Conservation (phyloP, 2,329 filamentous ascomycete genomes). For the Apiospora sp. region DNA sequence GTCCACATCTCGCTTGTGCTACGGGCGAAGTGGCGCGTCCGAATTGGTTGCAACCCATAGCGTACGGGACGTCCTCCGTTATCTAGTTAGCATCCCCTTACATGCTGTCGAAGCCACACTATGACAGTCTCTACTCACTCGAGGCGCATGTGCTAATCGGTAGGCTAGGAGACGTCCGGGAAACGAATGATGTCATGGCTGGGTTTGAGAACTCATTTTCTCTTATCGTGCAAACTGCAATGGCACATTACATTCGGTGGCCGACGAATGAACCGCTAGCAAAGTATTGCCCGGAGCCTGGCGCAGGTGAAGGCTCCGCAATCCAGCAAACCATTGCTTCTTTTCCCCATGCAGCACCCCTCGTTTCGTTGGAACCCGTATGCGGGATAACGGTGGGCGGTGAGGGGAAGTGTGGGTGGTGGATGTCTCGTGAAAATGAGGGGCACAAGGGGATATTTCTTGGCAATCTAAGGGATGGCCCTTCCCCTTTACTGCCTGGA, state of each 20-base stretch:
- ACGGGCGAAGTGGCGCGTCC: background rate
- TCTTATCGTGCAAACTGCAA: background rate
- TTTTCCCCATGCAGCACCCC: slow-evolving; percentile 16
- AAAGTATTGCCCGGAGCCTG: background rate
- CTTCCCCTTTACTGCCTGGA: background rate
- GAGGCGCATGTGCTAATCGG: slow-evolving; percentile 20
- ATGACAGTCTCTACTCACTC: background rate
- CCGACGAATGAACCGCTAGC: background rate
- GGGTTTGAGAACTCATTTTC: background rate
- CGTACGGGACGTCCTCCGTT: background rate
- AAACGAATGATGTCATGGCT: slow-evolving; percentile 23
- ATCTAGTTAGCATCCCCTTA: slow-evolving; percentile 6
- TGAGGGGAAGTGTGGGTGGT: background rate
- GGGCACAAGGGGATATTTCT: background rate
- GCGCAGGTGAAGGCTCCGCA: background rate
- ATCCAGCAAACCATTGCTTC: background rate
- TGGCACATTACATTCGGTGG: background rate
- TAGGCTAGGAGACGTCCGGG: slow-evolving; percentile 3
- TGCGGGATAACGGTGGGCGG: slow-evolving; percentile 18
- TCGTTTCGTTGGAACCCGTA: background rate
- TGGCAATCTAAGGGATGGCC: background rate
- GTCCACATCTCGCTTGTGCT: background rate
- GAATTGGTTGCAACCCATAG: slow-evolving; percentile 6
- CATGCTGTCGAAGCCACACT: slow-evolving; percentile 14
- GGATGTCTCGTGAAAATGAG: slow-evolving; percentile 15